A percentile compares a stretch with the other conserved stretches of the same genome.
Evolutionary conservation across 202 grass and related monocot genomes (phyloP).

Genomic region (Alloteropsis angusta): DNA sequence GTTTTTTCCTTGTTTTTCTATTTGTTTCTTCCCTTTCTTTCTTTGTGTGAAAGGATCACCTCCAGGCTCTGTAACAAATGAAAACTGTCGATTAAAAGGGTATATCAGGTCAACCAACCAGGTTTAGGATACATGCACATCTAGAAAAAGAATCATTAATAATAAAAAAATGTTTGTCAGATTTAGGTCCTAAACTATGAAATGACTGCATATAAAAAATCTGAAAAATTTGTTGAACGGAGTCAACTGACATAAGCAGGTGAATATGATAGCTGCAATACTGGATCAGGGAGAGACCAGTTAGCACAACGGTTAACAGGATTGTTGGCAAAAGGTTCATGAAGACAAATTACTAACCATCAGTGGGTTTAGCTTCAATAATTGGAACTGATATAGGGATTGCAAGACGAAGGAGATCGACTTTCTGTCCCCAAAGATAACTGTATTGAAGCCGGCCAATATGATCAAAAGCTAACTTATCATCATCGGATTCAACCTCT

Average conservation of each 20-base stretch:
- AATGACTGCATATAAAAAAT: background rate
- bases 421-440: background rate
- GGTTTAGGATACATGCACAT: background rate
- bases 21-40: conserved; percentile 53
- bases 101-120: too few species aligned
- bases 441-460: background rate
- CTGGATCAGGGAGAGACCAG: background rate
- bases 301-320: background rate
- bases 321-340: background rate
- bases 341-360: conserved; percentile 44
- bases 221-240: background rate
- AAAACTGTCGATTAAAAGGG: too few species aligned
- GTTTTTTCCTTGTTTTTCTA: conserved; percentile 85
- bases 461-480: background rate
- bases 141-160: background rate
- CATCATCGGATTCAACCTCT: background rate
- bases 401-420: background rate
- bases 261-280: background rate
- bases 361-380: too few species aligned
- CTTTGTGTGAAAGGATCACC: conserved; percentile 44
- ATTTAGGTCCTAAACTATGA: background rate
- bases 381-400: too few species aligned
- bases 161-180: background rate
- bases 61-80: too few species aligned
- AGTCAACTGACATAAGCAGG: background rate